Percentiles rank a stretch among this genome's conserved stretches.
phyloP scores from a whole-genome alignment of 1,284 basidiomycete genomes.

The Ustilago xerochloae region DNA sequence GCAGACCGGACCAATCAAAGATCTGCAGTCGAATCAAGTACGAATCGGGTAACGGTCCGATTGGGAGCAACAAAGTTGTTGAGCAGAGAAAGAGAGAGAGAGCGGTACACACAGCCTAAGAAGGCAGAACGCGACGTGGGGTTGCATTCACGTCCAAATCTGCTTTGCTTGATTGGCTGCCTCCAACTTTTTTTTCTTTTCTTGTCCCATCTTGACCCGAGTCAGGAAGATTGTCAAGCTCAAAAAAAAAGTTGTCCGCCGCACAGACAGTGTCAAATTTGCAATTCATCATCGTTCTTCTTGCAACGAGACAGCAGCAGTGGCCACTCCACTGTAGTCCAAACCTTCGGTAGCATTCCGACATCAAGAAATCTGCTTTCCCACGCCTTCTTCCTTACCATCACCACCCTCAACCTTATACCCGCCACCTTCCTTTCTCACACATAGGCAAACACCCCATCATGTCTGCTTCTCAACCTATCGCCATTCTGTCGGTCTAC shows the following conservation, averaged over 20 bases:
- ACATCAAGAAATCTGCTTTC: not conserved
- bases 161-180: constrained; percentile 17
- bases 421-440: not conserved
- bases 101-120: too few species aligned
- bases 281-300: not conserved
- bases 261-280: constrained; percentile 14
- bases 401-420: constrained; percentile 6
- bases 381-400: constrained; percentile 2
- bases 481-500: constrained; percentile 92
- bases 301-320: not conserved
- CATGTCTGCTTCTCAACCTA: constrained; percentile 54
- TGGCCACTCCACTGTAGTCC: not conserved
- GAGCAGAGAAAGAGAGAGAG: too few species aligned
- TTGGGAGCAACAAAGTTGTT: not conserved
- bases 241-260: constrained; percentile 8
- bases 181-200: constrained; percentile 20
- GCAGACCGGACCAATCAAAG: too few species aligned
- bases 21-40: too few species aligned
- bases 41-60: not conserved
- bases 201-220: constrained; percentile 1
- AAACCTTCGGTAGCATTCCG: constrained; percentile 1
- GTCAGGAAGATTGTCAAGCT: constrained; percentile 10
- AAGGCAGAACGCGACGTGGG: constrained; percentile 3
- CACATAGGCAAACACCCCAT: not conserved
- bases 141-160: constrained; percentile 10